Conservation (phyloP, 108 stramenopile species). For the Pseudonitzschia pungens region DNA sequence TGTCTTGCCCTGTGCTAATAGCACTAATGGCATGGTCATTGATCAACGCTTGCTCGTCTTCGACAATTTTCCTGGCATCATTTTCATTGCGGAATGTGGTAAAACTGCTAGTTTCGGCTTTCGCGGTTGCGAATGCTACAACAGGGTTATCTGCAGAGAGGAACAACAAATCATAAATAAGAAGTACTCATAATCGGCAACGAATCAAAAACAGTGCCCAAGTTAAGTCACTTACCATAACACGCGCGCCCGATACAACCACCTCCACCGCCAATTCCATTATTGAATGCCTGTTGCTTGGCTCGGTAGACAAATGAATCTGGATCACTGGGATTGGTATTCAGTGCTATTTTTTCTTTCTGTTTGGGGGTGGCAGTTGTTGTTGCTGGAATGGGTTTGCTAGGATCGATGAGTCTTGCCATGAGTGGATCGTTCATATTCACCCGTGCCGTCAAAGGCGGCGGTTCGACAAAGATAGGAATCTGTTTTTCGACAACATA, state of each 20-base stretch:
- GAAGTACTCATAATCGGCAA: neutral
- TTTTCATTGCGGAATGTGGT: conserved; percentile 37
- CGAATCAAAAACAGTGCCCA: neutral
- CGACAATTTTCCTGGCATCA: conserved; percentile 28
- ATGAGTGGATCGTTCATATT: conserved; percentile 63
- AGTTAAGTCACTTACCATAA: conserved; percentile 32
- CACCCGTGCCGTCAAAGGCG: conserved; percentile 53
- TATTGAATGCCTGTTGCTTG: conserved; percentile 28
- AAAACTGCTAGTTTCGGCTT: conserved; percentile 46
- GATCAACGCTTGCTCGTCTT: conserved; percentile 24
- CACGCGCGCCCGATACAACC: conserved; percentile 55
- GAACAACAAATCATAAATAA: neutral
- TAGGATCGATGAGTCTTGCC: conserved; percentile 32
- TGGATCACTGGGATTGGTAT: conserved; percentile 18
- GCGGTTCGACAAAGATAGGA: conserved; percentile 62
- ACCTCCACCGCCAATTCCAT: conserved; percentile 35
- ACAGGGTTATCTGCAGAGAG: conserved; percentile 15
- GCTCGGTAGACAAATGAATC: conserved; percentile 20
- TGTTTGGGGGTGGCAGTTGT: conserved; percentile 24
- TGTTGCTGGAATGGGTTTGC: conserved; percentile 31
- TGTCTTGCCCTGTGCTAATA: conserved; percentile 24
- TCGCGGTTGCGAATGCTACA: conserved; percentile 35
- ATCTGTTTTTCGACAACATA: conserved; percentile 79
- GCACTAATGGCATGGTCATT: conserved; percentile 19
- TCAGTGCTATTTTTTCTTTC: conserved; percentile 25